Conservation (phyloP, 106 monocot species). For the Dendrobium huoshanense region DNA sequence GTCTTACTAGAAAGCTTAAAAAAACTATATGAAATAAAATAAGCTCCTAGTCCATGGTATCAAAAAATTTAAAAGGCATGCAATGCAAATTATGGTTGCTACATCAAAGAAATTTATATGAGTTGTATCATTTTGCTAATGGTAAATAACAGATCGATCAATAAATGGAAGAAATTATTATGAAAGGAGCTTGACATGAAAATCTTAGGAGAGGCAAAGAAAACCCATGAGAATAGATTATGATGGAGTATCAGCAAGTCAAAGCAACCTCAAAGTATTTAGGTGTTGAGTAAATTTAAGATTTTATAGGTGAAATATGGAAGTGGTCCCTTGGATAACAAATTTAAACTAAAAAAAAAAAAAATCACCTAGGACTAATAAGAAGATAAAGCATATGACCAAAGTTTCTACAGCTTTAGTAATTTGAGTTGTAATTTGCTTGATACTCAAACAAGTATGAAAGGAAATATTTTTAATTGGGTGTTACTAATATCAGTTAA, state of each 20-base stretch:
- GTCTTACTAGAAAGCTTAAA: neutral
- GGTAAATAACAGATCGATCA: neutral
- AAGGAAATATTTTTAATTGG: too few species aligned
- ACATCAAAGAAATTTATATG: neutral
- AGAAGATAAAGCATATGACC: too few species aligned
- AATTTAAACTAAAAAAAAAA: too few species aligned
- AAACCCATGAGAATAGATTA: neutral
- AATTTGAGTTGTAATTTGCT: too few species aligned
- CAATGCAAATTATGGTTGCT: neutral
- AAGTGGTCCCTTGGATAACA: too few species aligned
- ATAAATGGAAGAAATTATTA: neutral
- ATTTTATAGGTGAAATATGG: too few species aligned
- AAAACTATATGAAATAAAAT: neutral
- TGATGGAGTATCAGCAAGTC: neutral
- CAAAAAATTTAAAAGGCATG: neutral
- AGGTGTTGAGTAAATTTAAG: too few species aligned
- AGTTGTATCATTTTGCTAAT: neutral
- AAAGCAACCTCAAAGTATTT: neutral
- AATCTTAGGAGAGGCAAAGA: neutral
- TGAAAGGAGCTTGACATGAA: neutral
- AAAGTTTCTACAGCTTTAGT: too few species aligned
- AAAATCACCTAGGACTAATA: too few species aligned
- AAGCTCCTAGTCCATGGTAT: neutral
- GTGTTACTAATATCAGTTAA: too few species aligned
- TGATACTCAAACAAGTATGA: too few species aligned